Evolutionary conservation across 2,329 filamentous ascomycete genomes (phyloP), one percentile per base, ranked within the genome.

Genomic region (Calonectria pseudoturangicola): DNA sequence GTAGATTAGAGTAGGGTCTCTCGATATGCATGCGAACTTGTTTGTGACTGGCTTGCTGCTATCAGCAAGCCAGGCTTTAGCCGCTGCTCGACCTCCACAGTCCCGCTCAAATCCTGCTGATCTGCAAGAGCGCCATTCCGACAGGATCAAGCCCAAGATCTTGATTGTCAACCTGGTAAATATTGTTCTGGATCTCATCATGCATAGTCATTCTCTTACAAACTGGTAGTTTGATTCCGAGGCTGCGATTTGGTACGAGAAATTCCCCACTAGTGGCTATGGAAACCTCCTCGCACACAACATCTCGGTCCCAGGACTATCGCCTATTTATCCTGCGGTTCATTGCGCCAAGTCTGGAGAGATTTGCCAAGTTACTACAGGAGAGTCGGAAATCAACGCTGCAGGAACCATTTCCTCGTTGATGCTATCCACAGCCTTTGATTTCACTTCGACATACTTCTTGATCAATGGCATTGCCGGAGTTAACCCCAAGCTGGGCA

Each of bases 381-480:
- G 63, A 54, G 63, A 66, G 18, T 66, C 63, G 8, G 63, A 66
- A 54, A 73, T 77, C 8, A 77, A 77, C 8, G 76, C 76, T 1
- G 68, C 72, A 5, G 28, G 73, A 0, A 77, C 76, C 0, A 72
- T 77, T 9, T 73, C 76, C 2, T 71, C 74, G 18, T 68, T 77
- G 0, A 8, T 75, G 0, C 47, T 73, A 0, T 77, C 76, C 1
- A 70, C 76, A 0, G n/a, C 71, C 2, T 77, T 77, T 9, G 54
- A 77, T 6, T 54, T 77, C 16, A 50, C 33, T 18, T 76, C 63
- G 39, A 75, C 76, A 1, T 77, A 77, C 39, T 77, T 77, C 8
- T 18, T 77, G 27, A 36, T 77, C 45, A 77, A 76, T 0, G 76
- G 76, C 1, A 77, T 77, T 0, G 76, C 76, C 2, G 76, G 76